Evolutionary conservation across 2,329 filamentous ascomycete genomes (phyloP).

Genomic region (Metarhizium guizhouense): DNA sequence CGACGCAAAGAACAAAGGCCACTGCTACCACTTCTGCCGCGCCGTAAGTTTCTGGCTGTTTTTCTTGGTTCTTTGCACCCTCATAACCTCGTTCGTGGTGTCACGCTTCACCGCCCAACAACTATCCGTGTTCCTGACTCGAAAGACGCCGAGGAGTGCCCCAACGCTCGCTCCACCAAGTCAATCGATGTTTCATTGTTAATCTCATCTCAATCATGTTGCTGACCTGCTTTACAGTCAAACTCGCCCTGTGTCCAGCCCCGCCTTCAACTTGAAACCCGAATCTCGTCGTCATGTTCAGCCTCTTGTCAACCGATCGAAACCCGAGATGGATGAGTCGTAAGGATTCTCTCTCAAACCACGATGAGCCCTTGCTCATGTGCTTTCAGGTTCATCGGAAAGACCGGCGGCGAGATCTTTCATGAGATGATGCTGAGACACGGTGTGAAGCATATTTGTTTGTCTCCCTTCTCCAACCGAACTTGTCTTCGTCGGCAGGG

Average conservation of each 20-base stretch:
- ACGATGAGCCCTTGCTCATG: not conserved
- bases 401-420: conserved; percentile 93
- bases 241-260: conserved; percentile 48
- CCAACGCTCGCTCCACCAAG: conserved; percentile 2
- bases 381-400: conserved; percentile 68
- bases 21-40: conserved; percentile 36
- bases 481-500: not conserved
- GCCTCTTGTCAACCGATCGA: conserved; percentile 49
- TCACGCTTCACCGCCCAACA: conserved; percentile 8
- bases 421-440: conserved; percentile 98
- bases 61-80: not conserved
- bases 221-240: conserved; percentile 15
- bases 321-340: conserved; percentile 66
- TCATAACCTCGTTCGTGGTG: conserved; percentile 7
- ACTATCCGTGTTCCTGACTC: not conserved
- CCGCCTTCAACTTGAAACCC: conserved; percentile 43
- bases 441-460: conserved; percentile 88
- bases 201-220: not conserved
- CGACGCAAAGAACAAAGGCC: conserved; percentile 36
- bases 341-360: conserved; percentile 34
- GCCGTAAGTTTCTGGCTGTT: conserved; percentile 5
- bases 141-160: conserved; percentile 4
- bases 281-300: conserved; percentile 51
- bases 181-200: conserved; percentile 2
- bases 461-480: conserved; percentile 28